A percentile compares a stretch with the other conserved stretches of the same genome.
These are phyloP conservation scores for Mortierella sp. DNA, from an alignment of 371 early-diverging fungal species.

Conservation along the genomic window DNA sequence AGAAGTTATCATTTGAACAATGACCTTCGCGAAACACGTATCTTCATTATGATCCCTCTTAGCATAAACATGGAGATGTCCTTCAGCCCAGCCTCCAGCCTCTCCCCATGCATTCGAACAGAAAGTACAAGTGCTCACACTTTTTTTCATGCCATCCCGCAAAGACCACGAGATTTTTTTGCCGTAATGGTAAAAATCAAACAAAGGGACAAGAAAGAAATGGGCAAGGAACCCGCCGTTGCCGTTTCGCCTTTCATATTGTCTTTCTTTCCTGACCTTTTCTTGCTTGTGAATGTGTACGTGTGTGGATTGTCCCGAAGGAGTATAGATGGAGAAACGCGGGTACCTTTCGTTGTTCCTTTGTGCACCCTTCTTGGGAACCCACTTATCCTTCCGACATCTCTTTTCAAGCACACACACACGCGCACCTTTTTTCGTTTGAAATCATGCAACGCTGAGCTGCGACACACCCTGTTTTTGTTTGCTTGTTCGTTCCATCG, in stretches of 20 bases:
- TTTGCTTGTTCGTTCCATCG: background rate
- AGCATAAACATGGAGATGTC: too few relatives aligned
- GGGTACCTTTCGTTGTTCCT: background rate
- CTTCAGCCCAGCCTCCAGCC: background rate
- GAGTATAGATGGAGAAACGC: background rate
- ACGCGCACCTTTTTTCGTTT: background rate
- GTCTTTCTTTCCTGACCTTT: background rate
- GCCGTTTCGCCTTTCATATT: conserved; percentile 8
- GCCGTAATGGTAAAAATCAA: conserved; percentile 3
- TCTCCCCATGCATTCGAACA: background rate
- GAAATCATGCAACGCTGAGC: background rate
- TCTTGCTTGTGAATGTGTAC: too few relatives aligned
- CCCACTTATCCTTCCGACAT: background rate
- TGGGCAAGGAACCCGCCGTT: background rate
- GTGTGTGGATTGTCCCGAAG: background rate
- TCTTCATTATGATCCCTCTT: background rate
- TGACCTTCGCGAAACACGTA: background rate
- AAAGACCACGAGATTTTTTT: conserved; percentile 10
- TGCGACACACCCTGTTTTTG: background rate
- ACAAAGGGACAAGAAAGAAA: background rate
- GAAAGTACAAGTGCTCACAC: background rate
- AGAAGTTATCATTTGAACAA: background rate
- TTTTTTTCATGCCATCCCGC: background rate
- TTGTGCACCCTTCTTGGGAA: conserved; percentile 12
- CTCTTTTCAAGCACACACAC: background rate